Conservation (phyloP, 2,329 filamentous ascomycete species). For the Cladorrhinum sp. region DNA sequence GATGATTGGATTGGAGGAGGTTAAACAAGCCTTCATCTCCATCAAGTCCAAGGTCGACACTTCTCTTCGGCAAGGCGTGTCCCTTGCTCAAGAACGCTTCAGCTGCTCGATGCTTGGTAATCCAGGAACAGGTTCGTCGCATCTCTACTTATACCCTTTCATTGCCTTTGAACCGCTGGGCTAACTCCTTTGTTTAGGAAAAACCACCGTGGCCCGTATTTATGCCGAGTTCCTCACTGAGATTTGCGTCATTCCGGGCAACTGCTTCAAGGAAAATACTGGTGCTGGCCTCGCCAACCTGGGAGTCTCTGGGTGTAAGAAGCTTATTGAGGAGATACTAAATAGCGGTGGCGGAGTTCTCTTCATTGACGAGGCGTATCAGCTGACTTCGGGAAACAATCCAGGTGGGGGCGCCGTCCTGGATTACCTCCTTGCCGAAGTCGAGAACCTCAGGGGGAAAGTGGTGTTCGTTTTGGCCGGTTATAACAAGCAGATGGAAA, state of each 20-base stretch:
- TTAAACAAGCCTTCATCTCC: conserved; percentile 61
- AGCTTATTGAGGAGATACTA: conserved; percentile 54
- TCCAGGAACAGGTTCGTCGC: conserved; percentile 63
- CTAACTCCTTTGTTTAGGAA: conserved; percentile 42
- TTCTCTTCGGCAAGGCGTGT: conserved; percentile 52
- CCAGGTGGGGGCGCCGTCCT: conserved; percentile 59
- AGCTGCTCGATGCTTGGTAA: conserved; percentile 66
- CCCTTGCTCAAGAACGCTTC: conserved; percentile 57
- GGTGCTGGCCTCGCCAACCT: conserved; percentile 63
- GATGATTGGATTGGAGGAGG: conserved; percentile 68
- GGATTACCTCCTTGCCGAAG: conserved; percentile 68
- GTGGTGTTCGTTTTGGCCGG: conserved; percentile 71
- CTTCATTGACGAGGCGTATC: conserved; percentile 80
- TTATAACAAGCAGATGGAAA: conserved; percentile 72
- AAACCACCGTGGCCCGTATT: conserved; percentile 71
- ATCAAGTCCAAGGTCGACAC: conserved; percentile 65
- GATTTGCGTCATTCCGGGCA: conserved; percentile 60
- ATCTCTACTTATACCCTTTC: conserved; percentile 13
- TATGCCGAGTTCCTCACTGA: conserved; percentile 65
- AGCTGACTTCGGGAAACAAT: conserved; percentile 60
- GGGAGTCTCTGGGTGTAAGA: conserved; percentile 57
- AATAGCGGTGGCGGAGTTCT: conserved; percentile 62
- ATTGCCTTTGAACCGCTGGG: neutral
- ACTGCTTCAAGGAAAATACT: conserved; percentile 62
- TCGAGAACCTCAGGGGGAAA: conserved; percentile 69